A percentile compares a stretch with the other conserved stretches of the same genome.
These are phyloP conservation scores for Penicillium sp. DNA, from an alignment of 2,329 filamentous ascomycete species.

Conservation along the genomic window DNA sequence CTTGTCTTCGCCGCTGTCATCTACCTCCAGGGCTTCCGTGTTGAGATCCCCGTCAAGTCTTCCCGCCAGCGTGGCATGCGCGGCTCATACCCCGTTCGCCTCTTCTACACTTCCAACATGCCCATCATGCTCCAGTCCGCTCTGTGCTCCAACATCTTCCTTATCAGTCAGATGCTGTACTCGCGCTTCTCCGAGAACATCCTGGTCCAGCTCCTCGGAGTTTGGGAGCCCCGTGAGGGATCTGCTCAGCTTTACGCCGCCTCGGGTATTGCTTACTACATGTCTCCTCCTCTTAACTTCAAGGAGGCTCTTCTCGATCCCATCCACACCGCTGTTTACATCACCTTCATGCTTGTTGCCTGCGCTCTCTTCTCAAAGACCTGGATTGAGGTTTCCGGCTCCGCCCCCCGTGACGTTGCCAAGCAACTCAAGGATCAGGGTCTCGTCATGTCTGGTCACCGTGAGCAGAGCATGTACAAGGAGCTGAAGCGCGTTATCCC, in stretches of 20 bases:
- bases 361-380: conserved; percentile 99
- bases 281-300: conserved; percentile 97
- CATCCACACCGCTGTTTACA: conserved; percentile 93
- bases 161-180: conserved; percentile 99
- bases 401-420: conserved; percentile 93
- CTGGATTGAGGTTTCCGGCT: conserved; percentile 99
- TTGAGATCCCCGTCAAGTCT: conserved; percentile 99
- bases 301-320: conserved; percentile 95
- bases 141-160: conserved; percentile 97
- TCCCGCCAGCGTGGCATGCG: conserved; percentile 98
- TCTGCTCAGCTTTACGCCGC: conserved; percentile 91
- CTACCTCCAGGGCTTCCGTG: conserved; percentile 98
- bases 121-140: conserved; percentile 99
- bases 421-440: conserved; percentile 99
- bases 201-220: conserved; percentile 92
- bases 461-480: conserved; percentile 99
- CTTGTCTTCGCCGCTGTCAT: conserved; percentile 95
- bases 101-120: conserved; percentile 99
- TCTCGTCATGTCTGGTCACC: conserved; percentile 98
- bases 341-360: conserved; percentile 95
- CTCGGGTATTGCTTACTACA: conserved; percentile 97
- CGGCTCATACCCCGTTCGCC: conserved; percentile 94
- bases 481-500: conserved; percentile 99
- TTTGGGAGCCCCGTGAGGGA: conserved; percentile 94
- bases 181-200: conserved; percentile 99